These are phyloP conservation scores for Periconia digitata DNA, from an alignment of 2,329 filamentous ascomycete species.

Conservation along the genomic window DNA sequence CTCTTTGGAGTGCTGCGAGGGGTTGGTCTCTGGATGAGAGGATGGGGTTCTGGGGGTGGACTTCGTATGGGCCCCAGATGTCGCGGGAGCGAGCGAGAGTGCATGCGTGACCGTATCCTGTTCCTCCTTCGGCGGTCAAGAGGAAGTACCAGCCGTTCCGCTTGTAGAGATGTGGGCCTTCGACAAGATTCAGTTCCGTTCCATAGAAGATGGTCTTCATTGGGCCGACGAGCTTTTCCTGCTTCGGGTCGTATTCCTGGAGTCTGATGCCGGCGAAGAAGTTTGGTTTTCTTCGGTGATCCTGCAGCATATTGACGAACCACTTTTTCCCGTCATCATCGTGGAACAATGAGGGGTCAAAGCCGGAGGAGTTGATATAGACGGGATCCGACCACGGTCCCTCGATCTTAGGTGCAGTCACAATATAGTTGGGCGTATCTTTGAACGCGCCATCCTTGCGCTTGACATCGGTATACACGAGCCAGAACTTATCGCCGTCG, in stretches of 20 bases:
- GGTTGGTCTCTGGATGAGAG: slow-evolving; percentile 44
- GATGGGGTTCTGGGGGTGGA: slow-evolving; percentile 45
- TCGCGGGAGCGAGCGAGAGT: slow-evolving; percentile 43
- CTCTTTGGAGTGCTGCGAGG: slow-evolving; percentile 33
- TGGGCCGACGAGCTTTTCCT: slow-evolving; percentile 57
- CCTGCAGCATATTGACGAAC: slow-evolving; percentile 42
- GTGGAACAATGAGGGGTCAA: slow-evolving; percentile 55
- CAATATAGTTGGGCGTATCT: slow-evolving; percentile 66
- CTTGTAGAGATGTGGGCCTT: slow-evolving; percentile 42
- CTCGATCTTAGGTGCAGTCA: slow-evolving; percentile 52
- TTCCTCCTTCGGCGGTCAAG: slow-evolving; percentile 43
- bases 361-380: slow-evolving; percentile 62
- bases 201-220: slow-evolving; percentile 56
- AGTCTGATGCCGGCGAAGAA: slow-evolving; percentile 60
- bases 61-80: slow-evolving; percentile 47
- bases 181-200: slow-evolving; percentile 52
- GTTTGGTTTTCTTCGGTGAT: slow-evolving; percentile 34
- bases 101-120: slow-evolving; percentile 43
- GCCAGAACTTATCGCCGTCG: slow-evolving; percentile 62
- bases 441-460: slow-evolving; percentile 68
- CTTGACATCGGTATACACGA: slow-evolving; percentile 68
- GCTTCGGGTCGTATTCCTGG: slow-evolving; percentile 58
- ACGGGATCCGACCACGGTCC: slow-evolving; percentile 65
- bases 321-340: slow-evolving; percentile 41
- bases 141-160: slow-evolving; percentile 41